These are phyloP conservation scores for Cajanus cajan DNA, from an alignment of 306 rosid genomes.

Conservation along the genomic window DNA sequence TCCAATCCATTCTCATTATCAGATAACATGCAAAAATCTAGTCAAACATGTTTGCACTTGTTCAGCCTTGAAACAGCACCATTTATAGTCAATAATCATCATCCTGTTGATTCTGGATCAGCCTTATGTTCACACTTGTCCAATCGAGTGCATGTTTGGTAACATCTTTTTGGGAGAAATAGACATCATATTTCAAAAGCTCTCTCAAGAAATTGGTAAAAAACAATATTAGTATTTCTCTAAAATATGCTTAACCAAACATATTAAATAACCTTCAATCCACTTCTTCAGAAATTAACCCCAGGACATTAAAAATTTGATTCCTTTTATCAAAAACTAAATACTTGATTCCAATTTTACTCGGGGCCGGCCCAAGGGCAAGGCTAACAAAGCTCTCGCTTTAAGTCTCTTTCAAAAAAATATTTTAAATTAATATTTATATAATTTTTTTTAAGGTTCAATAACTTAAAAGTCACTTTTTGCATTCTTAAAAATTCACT, in stretches of 20 bases:
- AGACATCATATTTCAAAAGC: not conserved
- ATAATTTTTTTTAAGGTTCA: too few relatives aligned
- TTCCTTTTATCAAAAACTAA: not conserved
- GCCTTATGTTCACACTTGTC: not conserved
- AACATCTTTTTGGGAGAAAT: not conserved
- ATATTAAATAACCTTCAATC: not conserved
- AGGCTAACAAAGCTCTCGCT: too few relatives aligned
- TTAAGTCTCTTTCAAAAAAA: too few relatives aligned
- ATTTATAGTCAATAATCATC: not conserved
- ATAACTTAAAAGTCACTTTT: too few relatives aligned
- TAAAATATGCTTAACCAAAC: not conserved
- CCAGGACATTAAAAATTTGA: not conserved
- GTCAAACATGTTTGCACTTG: too few relatives aligned
- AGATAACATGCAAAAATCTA: not conserved
- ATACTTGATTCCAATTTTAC: too few relatives aligned
- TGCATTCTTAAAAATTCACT: too few relatives aligned
- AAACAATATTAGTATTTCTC: not conserved
- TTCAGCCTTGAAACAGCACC: not conserved
- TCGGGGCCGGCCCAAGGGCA: too few relatives aligned
- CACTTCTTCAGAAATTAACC: not conserved
- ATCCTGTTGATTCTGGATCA: not conserved
- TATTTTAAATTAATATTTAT: too few relatives aligned
- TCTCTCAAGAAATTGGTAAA: not conserved
- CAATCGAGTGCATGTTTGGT: not conserved
- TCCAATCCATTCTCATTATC: not conserved